Base-by-base conservation (phyloP, 2,329 filamentous ascomycete species). In the Xylariaceae sp. region DNA sequence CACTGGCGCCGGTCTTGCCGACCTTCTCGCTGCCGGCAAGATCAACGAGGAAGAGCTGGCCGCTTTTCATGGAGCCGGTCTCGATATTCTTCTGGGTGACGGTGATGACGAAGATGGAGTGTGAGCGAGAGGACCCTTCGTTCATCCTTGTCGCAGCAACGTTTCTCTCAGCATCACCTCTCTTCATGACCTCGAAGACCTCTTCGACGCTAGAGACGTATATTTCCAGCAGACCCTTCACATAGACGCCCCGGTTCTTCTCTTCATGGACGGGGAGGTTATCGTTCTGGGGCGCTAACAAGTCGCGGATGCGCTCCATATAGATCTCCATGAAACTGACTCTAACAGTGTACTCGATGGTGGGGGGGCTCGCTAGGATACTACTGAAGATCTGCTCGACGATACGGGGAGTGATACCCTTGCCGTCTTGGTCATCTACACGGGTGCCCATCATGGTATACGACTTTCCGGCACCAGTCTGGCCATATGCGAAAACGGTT, bases 261-360 rank as follows among this genome's bases (percentile, higher is more conserved):
- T 97, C 93, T 63, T 98, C 93, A 70, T 97, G 93, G n/a, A 97
- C 85, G 0, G 92, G 91, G 42, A 98, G 74, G 64, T 97, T 97
- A 72, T 96, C 92, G 68, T 97, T 95, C 49, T 91, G 86, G 10
- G 93, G 93, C 20, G 86, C 83, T 53, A 98, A 74, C 61, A 98
- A 71, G 81, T 98, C 93, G 61, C 92, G 83, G 66, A 98, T 97
- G 58, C 87, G 83, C 73, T 98, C 93, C 93, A 97, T 98, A 75
- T 98, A 98, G 55, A 98, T 97, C 70, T 98, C 93, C 91, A 98
- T 96, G 70, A 97, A 97, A 68, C 90, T 95, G 63, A 97, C 92
- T 45, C 91, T 83, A 42, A 98, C 92, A n/a, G 91, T 97, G 69
- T 97, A 97, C 70, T 97, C 93, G 66, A 97, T 96, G 56, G 88